A percentile compares a stretch with the other conserved stretches of the same genome.
Evolutionary conservation across 139 green algal genomes (phyloP).

Genomic region (Chara braunii): DNA sequence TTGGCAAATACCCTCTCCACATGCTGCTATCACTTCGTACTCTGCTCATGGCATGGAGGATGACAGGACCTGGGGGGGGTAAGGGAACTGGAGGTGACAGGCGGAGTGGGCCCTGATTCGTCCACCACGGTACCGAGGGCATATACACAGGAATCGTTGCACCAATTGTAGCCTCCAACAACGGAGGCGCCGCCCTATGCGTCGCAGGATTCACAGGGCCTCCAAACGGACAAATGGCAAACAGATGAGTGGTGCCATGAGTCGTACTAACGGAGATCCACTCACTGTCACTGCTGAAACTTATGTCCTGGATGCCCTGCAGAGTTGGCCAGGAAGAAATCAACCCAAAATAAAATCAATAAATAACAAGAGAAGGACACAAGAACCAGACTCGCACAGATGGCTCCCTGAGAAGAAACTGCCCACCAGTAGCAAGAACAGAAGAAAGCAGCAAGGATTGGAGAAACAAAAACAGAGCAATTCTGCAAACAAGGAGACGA

Average conservation of each 20-base stretch:
- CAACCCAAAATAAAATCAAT: no score
- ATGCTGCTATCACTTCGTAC: slow-evolving; percentile 17
- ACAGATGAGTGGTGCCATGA: slow-evolving; percentile 53
- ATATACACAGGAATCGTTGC: no score
- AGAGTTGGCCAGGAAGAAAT: slow-evolving; percentile 1
- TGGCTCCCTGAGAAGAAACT: no score
- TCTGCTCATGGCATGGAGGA: slow-evolving; percentile 6
- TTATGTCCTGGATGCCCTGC: slow-evolving; percentile 47
- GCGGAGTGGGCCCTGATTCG: slow-evolving; percentile 11
- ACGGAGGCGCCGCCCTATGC: background rate
- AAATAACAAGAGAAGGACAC: no score
- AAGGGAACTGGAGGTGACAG: background rate
- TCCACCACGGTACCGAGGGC: slow-evolving; percentile 17
- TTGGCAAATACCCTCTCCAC: slow-evolving; percentile 20
- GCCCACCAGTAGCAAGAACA: no score
- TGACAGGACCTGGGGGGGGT: slow-evolving; percentile 7
- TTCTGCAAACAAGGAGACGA: no score
- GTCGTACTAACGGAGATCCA: slow-evolving; percentile 46
- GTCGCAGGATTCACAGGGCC: slow-evolving; percentile 8
- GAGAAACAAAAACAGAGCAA: no score
- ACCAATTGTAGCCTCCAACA: background rate
- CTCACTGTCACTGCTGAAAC: slow-evolving; percentile 45
- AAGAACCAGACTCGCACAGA: no score
- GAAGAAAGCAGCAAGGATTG: no score
- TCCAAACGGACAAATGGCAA: slow-evolving; percentile 28